Percentiles rank a stretch among this genome's conserved stretches.
Evolutionary conservation across 2,329 filamentous ascomycete genomes (phyloP).

Genomic region (Pseudogymnoascus sp.): DNA sequence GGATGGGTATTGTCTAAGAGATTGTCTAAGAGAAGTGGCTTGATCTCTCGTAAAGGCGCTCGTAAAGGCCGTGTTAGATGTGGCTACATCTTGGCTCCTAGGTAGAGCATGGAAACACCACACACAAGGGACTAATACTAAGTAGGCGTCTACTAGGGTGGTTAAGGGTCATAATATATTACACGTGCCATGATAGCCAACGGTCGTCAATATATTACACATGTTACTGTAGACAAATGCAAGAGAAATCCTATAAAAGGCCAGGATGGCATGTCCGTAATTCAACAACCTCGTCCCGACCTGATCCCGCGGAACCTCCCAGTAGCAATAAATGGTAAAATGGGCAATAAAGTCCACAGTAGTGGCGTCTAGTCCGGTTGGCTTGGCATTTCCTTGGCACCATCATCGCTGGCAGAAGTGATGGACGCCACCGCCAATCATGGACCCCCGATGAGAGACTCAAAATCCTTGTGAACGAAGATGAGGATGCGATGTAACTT

Average conservation of each 20-base stretch:
- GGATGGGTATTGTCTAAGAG: neutral
- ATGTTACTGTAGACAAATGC: neutral
- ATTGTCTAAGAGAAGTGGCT: neutral
- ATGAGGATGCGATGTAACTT: neutral
- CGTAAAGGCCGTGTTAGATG: neutral
- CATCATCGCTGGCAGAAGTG: neutral
- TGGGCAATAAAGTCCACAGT: neutral
- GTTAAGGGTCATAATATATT: neutral
- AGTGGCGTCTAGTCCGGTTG: neutral
- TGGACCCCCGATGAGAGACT: neutral
- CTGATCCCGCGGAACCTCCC: neutral
- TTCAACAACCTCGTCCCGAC: neutral
- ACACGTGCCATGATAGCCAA: no score
- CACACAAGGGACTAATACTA: neutral
- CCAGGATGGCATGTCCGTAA: neutral
- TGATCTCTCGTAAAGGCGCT: neutral
- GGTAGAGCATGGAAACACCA: neutral
- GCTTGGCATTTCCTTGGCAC: neutral
- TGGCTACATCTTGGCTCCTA: neutral
- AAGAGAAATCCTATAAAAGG: neutral
- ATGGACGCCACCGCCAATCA: slow-evolving; percentile 4
- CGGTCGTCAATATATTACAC: neutral
- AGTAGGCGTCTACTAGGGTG: neutral
- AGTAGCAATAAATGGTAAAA: neutral
- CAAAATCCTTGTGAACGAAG: neutral